Conservation (phyloP, 164 flowering plant genomes). For the Aristolochia fimbriata region DNA sequence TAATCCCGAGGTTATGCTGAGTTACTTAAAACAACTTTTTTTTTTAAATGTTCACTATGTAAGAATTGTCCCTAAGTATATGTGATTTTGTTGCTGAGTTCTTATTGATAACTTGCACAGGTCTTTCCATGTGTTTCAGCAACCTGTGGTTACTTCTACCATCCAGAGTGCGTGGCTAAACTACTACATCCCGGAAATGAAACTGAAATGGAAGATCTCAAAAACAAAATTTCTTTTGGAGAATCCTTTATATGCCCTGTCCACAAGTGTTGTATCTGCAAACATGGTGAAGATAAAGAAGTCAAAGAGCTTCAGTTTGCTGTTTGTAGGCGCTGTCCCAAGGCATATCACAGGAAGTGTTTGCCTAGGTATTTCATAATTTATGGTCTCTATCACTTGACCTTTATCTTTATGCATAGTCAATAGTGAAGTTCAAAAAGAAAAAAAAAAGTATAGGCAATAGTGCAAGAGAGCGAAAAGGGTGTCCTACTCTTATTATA, state of each 20-base stretch:
- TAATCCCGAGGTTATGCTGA: conserved; percentile 51
- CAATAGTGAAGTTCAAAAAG: no score
- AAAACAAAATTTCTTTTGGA: conserved; percentile 41
- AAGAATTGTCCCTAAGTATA: no score
- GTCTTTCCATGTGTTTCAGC: conserved; percentile 65
- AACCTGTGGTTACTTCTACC: conserved; percentile 76
- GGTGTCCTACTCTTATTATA: no score
- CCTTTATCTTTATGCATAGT: not conserved
- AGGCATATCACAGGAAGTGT: conserved; percentile 78
- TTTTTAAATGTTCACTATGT: no score
- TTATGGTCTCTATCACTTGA: not conserved
- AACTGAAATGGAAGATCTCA: conserved; percentile 28
- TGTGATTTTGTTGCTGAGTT: not conserved
- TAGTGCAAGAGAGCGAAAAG: no score
- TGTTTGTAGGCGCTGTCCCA: conserved; percentile 85
- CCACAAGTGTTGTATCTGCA: conserved; percentile 60
- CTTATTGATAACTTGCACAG: conserved; percentile 17
- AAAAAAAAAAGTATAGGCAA: no score
- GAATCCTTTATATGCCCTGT: conserved; percentile 63
- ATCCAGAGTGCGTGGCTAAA: conserved; percentile 63
- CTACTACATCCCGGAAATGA: conserved; percentile 30
- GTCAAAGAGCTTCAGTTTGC: conserved; percentile 55
- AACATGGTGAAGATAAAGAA: conserved; percentile 42
- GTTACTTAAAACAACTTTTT: not conserved
- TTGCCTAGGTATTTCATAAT: conserved; percentile 51